Base-by-base conservation (phyloP, 2,329 filamentous ascomycete species). In the Curvularia spicifera region DNA sequence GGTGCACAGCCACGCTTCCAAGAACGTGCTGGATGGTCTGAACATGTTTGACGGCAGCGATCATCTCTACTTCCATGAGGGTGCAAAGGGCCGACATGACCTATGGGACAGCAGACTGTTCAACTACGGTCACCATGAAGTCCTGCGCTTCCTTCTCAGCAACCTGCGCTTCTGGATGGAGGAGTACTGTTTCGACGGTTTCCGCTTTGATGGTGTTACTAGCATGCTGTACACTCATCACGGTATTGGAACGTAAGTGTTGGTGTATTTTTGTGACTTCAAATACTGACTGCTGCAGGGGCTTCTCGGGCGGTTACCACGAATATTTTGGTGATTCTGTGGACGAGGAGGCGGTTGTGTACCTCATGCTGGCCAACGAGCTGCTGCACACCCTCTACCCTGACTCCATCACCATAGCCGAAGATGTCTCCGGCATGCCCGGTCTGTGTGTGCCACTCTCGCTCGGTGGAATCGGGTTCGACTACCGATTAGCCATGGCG, bases 91-190 rank as follows among this genome's bases (percentile, higher is more conserved):
- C 28, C 86, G 87, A 52, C 95, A 99, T 75, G 93, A 97, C 42
- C 84, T 96, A 51, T 99, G 95, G 95, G 95, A 98, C 75, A 97
- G 92, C 78, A 87, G 95, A 59, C 81, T 99, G 55, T 99, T 99
- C 84, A 99, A 99, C 81, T 99, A 98, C 74, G 94, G 93, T 29
- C 87, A 87, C 71, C 93, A 98, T 71, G 95, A 99, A 76, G 95
- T 99, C 22, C 78, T 98, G 75, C 87, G 95, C n/a, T 99, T 99
- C 79, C 82, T 99, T 45, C 83, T 99, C 26, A 97, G 93, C 77
- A 99, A 99, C 75, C 80, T 99, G 57, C 87, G 94, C 24, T 99
- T 97, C 81, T 99, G 95, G 93, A 98, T 99, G 93, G 94, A 98
- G 56, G 93, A 97, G 79, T 99, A 97, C 72, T 82, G 87, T 40